Base-by-base conservation (phyloP, 495 filamentous ascomycete species). In the Daldinia childiae region DNA sequence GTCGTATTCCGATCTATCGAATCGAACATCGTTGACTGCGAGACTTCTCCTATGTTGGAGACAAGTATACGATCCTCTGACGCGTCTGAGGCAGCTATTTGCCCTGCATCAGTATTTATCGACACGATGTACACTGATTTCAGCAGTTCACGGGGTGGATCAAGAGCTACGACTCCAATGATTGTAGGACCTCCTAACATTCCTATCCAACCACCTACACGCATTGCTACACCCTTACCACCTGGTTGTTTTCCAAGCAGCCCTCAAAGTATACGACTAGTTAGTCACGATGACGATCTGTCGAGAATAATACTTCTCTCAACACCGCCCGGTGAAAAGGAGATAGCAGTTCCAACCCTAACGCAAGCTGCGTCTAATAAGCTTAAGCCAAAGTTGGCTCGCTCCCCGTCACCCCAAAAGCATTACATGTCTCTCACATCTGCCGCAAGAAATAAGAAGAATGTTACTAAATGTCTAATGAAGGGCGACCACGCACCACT, bases 111-210 rank as follows among this genome's bases (percentile, higher is more conserved):
- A 1, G 79, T 85, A 12, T 98, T 96, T 78, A 85, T 97, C 58
- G 94, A 97, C 63, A 89, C 83, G 14, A 87, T 94, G 19, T 97
- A 92, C 67, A 85, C 85, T 30, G 92, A 95, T 70, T 80, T 83
- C n/a, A 77, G 81, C 39, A 82, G 66, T 0, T 82, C 89, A 52
- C 85, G 87, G 64, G 83, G 85, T 60, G 88, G 84, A 61, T 93
- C 93, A 7, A 86, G 93, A 79, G 92, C 92, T 17, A 87, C 88
- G 38, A 97, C 94, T 21, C 93, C 93, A 64, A 90, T 94, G 90
- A 83, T 84, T 82, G 90, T 92, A 90, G 84, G 91, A 74, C 52
- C 70, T 57, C 82, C 79, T 58, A 58, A 72, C 57, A 76, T 73
- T 78, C 74, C 11, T 71, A 65, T 74, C 48, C 79, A 72, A 64